A percentile compares a stretch with the other conserved stretches of the same genome.
Evolutionary conservation across 441 rosid species (phyloP).

Genomic region (Adansonia grandidieri): DNA sequence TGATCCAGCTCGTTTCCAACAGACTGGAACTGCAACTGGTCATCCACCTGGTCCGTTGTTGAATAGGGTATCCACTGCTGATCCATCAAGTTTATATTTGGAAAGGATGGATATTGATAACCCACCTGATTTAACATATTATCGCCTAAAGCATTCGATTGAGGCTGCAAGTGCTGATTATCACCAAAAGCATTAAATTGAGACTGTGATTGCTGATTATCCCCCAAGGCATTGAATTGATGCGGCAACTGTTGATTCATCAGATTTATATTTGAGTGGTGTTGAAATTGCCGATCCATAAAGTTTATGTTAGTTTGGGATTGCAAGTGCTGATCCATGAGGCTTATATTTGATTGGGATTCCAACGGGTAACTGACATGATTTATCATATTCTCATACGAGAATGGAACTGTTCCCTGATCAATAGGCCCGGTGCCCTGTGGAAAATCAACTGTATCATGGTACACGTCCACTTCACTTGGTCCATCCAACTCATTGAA

Average conservation of each 20-base stretch:
- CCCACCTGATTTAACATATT: conserved; percentile 17
- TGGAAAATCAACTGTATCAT: conserved; percentile 63
- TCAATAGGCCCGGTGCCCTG: conserved; percentile 47
- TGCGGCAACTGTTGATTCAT: conserved; percentile 24
- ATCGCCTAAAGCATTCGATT: conserved; percentile 19
- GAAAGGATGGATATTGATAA: conserved; percentile 29
- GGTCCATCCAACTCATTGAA: conserved; percentile 48
- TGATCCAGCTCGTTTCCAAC: conserved; percentile 29
- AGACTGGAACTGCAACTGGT: conserved; percentile 32
- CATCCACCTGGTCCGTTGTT: conserved; percentile 22
- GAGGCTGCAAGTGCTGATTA: conserved; percentile 22
- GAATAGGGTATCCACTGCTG: conserved; percentile 25
- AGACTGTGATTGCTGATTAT: conserved; percentile 23
- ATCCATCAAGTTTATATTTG: conserved; percentile 1
- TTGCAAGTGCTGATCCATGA: conserved; percentile 34
- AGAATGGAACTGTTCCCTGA: conserved; percentile 38
- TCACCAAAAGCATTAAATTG: not conserved
- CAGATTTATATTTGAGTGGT: conserved; percentile 15
- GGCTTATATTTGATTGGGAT: conserved; percentile 17
- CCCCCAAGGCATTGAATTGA: conserved; percentile 24
- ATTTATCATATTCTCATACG: conserved; percentile 32
- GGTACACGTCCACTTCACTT: conserved; percentile 57
- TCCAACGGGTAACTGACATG: conserved; percentile 34
- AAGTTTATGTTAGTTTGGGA: conserved; percentile 24
- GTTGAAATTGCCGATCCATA: conserved; percentile 25